Evolutionary conservation across 2,329 filamentous ascomycete species (phyloP).

Genomic region (Lachnellula cervina): DNA sequence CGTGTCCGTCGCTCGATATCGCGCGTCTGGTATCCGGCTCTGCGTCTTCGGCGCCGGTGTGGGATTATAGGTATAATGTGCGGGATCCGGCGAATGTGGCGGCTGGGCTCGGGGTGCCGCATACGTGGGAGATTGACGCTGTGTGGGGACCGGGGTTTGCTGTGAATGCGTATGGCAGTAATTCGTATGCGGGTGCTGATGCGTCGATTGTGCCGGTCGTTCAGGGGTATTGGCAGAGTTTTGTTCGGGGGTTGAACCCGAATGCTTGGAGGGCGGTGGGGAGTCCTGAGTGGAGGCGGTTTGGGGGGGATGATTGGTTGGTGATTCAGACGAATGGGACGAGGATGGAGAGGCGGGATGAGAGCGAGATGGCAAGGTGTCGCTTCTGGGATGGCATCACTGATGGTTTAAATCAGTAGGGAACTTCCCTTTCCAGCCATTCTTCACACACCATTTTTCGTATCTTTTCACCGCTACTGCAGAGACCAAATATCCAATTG

Average conservation of each 20-base stretch:
- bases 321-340: not conserved
- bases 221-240: constrained; percentile 70
- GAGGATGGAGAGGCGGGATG: constrained; percentile 1
- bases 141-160: constrained; percentile 58
- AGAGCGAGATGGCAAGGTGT: not conserved
- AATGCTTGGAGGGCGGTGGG: constrained; percentile 39
- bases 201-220: constrained; percentile 53
- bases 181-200: constrained; percentile 38
- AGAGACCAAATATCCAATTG: no score
- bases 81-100: constrained; percentile 43
- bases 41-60: constrained; percentile 32
- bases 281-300: constrained; percentile 3
- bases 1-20: no score
- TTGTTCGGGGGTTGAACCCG: constrained; percentile 60
- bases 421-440: no score
- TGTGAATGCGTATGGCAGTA: no score
- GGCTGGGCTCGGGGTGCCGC: constrained; percentile 49
- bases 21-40: no score
- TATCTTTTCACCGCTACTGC: no score
- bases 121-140: constrained; percentile 61
- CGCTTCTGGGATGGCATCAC: no score
- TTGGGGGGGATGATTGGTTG: no score
- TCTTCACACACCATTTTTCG: no score
- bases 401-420: no score
- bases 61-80: constrained; percentile 60